Base-by-base conservation (phyloP, 169 alveolate species). In the Plasmodium fragile region DNA sequence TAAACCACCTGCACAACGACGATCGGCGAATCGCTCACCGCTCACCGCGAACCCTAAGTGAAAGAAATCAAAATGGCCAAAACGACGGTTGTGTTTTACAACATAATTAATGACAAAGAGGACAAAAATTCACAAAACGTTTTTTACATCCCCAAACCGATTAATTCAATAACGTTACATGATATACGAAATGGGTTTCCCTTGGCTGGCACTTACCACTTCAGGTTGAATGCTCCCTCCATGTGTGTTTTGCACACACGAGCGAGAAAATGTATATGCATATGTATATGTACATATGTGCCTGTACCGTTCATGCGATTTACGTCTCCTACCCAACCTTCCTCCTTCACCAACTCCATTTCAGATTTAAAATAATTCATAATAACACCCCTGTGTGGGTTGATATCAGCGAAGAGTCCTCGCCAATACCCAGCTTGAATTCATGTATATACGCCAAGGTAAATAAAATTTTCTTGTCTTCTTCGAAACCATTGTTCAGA, bases 381-480 rank as follows among this genome's bases (percentile, higher is more conserved):
- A 87, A 78, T 28, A 87, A 78, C 32, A 87, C 32, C 43, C 85
- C 77, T 25, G 93, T 36, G 16, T 87, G 93, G 93, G 93, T 87
- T 25, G 93, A 87, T 18, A 55, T 87, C 30, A 87, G 30, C 59
- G 93, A 87, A 77, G 89, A 75, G 18, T 75, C 89, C 34, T 87
- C 93, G 25, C 36, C 69, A 28, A 30, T 87, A n/a, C 93, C 93
- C 34, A 77, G 89, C 45, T 55, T 87, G 18, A 87, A 87, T 77
- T 87, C 93, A 0, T 87, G 89, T 85, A 87, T 87, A 55, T 87
- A 77, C 43, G 87, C 87, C 28, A 87, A 87, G 70, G 93, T 87
- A 49, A 28, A 36, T 39, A 77, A 49, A 28, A 36, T 39, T 11
- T 49, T 16, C 22, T 7, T 49, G 1, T 7, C 22, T 22, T 0